These are phyloP conservation scores for Aspergillus pseudoglaucus DNA, from an alignment of 2,329 filamentous ascomycete genomes.

Conservation along the genomic window DNA sequence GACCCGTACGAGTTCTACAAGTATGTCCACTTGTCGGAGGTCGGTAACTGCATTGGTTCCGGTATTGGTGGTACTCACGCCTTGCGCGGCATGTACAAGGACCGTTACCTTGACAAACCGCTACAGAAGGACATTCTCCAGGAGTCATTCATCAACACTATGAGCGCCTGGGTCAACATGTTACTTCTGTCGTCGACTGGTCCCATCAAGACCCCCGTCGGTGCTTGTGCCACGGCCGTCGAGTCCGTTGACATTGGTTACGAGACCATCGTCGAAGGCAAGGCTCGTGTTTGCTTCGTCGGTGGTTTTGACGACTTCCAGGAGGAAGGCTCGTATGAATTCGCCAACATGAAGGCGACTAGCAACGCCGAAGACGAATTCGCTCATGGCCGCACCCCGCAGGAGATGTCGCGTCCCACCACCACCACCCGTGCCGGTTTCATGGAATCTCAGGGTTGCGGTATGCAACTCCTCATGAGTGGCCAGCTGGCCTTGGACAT, in stretches of 20 bases:
- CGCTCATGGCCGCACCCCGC: constrained; percentile 85
- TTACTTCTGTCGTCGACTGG: constrained; percentile 92
- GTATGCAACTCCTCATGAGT: constrained; percentile 98
- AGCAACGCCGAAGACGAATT: constrained; percentile 98
- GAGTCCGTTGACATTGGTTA: constrained; percentile 97
- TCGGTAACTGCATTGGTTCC: constrained; percentile 96
- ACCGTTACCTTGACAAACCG: constrained; percentile 92
- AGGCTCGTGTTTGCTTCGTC: constrained; percentile 93
- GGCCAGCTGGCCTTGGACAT: constrained; percentile 93
- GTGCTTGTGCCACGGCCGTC: constrained; percentile 93
- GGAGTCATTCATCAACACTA: constrained; percentile 99
- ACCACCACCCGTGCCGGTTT: constrained; percentile 96
- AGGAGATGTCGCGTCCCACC: constrained; percentile 95
- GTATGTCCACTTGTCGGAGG: constrained; percentile 95
- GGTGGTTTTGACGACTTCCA: constrained; percentile 99
- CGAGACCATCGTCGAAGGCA: constrained; percentile 97
- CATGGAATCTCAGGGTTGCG: constrained; percentile 98
- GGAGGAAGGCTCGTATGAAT: constrained; percentile 98
- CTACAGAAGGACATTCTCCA: constrained; percentile 98
- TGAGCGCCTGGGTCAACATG: constrained; percentile 99
- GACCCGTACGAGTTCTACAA: constrained; percentile 99
- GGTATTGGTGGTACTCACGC: constrained; percentile 94
- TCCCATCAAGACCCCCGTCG: constrained; percentile 96
- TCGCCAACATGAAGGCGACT: constrained; percentile 99
- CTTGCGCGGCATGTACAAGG: constrained; percentile 95